Evolutionary conservation across 176 grass and related monocot species (phyloP).

Genomic region (maize (Zea mays)): DNA sequence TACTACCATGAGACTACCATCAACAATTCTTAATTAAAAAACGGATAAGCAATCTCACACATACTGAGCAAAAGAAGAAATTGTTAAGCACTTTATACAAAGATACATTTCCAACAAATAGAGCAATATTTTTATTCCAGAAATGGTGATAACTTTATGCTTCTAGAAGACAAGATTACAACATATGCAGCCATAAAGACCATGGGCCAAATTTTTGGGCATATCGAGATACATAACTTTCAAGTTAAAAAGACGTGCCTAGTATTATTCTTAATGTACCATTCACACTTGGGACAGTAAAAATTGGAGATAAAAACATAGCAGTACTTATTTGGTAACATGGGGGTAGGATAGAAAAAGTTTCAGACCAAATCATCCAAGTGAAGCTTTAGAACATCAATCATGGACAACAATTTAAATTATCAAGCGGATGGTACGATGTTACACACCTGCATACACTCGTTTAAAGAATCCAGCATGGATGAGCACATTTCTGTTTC

Average conservation of each 20-base stretch:
- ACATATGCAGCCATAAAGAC: background rate
- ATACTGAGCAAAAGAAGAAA: background rate
- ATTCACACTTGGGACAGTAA: background rate
- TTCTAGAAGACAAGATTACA: background rate
- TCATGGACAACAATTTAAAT: background rate
- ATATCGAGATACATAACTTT: background rate
- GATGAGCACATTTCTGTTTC: constrained; percentile 92
- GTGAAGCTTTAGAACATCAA: background rate
- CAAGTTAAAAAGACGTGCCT: background rate
- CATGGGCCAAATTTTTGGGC: background rate
- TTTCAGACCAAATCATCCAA: background rate
- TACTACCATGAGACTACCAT: background rate
- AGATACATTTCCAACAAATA: background rate
- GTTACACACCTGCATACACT: constrained; percentile 82
- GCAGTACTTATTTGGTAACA: background rate
- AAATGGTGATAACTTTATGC: background rate
- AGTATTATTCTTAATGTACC: background rate
- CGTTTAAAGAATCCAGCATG: constrained; percentile 93
- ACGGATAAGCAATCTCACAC: background rate
- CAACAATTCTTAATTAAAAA: background rate
- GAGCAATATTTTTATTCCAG: background rate
- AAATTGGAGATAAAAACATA: background rate
- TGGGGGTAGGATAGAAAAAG: background rate
- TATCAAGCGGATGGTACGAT: constrained; percentile 18
- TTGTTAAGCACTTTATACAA: background rate